These are phyloP conservation scores for Echites panduratus DNA, from an alignment of 257 asterid genomes.

Conservation along the genomic window DNA sequence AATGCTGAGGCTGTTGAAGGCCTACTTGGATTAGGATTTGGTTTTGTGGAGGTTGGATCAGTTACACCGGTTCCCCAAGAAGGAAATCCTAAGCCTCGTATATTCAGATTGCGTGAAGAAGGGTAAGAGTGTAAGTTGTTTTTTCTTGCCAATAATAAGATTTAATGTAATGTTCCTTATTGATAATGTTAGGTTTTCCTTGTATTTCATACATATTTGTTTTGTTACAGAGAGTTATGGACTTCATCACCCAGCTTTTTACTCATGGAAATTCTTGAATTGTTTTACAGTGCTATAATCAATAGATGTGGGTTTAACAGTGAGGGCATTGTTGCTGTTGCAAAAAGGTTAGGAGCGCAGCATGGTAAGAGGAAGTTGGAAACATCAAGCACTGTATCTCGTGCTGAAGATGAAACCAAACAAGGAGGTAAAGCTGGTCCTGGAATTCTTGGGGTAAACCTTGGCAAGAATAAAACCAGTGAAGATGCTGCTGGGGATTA, in stretches of 20 bases:
- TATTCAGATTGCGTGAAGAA: conserved; percentile 71
- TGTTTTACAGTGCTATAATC: conserved; percentile 72
- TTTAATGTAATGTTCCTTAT: neutral
- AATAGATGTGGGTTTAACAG: conserved; percentile 98
- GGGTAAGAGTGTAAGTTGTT: conserved; percentile 44
- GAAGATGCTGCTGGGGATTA: conserved; percentile 98
- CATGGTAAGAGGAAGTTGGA: conserved; percentile 96
- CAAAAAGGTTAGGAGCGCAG: conserved; percentile 91
- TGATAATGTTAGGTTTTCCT: neutral
- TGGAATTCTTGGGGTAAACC: conserved; percentile 96
- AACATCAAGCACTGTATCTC: conserved; percentile 67
- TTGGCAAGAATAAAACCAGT: conserved; percentile 92
- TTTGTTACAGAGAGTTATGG: neutral
- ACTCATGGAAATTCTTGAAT: conserved; percentile 11
- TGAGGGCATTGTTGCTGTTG: conserved; percentile 96
- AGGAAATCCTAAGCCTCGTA: conserved; percentile 98
- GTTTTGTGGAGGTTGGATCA: conserved; percentile 98
- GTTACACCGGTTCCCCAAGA: conserved; percentile 98
- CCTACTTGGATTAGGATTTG: conserved; percentile 88
- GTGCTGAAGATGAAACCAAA: conserved; percentile 59
- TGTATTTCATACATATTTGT: neutral
- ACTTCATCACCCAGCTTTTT: neutral
- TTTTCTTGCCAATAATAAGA: neutral
- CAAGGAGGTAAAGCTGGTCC: conserved; percentile 99
- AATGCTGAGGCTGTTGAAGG: conserved; percentile 99